Evolutionary conservation across 1,284 basidiomycete species (phyloP), one percentile per base, ranked within the genome.

Genomic region (Pulchroboletus neoregius): DNA sequence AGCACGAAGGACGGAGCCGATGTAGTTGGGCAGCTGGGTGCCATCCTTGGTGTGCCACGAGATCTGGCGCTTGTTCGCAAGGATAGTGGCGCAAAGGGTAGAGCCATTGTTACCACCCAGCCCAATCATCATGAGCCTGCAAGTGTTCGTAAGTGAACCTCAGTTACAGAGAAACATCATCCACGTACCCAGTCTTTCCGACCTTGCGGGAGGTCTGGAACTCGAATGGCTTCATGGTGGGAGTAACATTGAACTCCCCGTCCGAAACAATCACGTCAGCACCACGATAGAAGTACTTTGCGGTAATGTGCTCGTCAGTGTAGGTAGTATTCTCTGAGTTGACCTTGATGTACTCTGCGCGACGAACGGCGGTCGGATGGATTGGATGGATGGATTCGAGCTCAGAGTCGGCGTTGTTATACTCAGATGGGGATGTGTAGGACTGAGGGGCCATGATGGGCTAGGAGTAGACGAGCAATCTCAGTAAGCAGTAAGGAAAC

Each of bases 91-190:
- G 57, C 87, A 87, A 50, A 98, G 81, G 37, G 95, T 99, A 46
- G 91, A 84, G 50, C 95, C 95, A 67, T 99, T 99, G 81, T 99
- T 99, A 51, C 95, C 95, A 56, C 95, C 95, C 56, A 94, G 73
- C 55, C 95, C 95, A 63, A 98, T 87, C 78, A 99, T 87, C 89
- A 99, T 91, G 57, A 98, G 78, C 51, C 95, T 95, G 36, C 43
- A 43, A 52, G 13, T 34, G 39, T 26, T 22, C 7, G 43, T 46
- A 31, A 53, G 46, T 34, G 31, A 34, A 58, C 51, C 34, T 16
- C 42, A 32, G 36, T 39, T 12, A 36, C n/a, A 34, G 38, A 42
- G 49, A 45, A 42, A 41, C 46, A 45, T 42, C 27, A 45, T 43
- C 22, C 5, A 76, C 88, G 54, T 62, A 94, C 91, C 94, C 94